These are phyloP conservation scores for Plantago coronopus DNA, from an alignment of 305 asterid genomes.

Conservation along the genomic window DNA sequence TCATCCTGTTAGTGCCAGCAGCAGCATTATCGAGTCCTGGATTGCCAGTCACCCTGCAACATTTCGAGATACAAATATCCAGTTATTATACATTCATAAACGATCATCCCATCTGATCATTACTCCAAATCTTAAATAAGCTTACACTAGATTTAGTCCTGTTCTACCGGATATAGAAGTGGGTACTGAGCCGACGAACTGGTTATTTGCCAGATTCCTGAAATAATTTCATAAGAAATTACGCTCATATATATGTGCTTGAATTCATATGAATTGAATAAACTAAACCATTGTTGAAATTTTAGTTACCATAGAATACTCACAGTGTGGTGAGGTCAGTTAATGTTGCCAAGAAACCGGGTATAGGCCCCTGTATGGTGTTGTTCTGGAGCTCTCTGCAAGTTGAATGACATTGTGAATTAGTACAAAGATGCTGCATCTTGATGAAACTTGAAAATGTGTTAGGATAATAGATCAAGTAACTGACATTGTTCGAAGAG, in stretches of 20 bases:
- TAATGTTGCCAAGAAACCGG: constrained; percentile 40
- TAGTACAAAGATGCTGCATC: background rate
- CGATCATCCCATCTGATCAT: background rate
- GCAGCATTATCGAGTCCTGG: constrained; percentile 43
- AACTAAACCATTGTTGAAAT: background rate
- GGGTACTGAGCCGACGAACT: constrained; percentile 55
- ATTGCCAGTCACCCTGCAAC: constrained; percentile 47
- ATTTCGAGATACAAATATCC: background rate
- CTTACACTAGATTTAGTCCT: constrained; percentile 43
- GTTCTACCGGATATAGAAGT: constrained; percentile 42
- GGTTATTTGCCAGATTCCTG: constrained; percentile 64
- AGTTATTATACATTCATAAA: background rate
- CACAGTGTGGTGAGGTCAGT: constrained; percentile 48
- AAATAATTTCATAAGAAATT: background rate
- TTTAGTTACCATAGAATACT: constrained; percentile 19
- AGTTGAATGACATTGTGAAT: background rate
- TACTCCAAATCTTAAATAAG: background rate
- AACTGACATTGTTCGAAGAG: constrained; percentile 57
- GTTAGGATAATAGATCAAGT: background rate
- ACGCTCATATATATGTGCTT: too few relatives aligned
- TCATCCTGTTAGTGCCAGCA: constrained; percentile 22
- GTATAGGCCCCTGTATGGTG: constrained; percentile 48
- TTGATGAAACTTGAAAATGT: background rate
- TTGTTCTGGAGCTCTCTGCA: constrained; percentile 56
- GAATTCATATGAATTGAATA: background rate